phyloP scores from a whole-genome alignment of 169 alveolate genomes.

The Plasmodium vivax region DNA sequence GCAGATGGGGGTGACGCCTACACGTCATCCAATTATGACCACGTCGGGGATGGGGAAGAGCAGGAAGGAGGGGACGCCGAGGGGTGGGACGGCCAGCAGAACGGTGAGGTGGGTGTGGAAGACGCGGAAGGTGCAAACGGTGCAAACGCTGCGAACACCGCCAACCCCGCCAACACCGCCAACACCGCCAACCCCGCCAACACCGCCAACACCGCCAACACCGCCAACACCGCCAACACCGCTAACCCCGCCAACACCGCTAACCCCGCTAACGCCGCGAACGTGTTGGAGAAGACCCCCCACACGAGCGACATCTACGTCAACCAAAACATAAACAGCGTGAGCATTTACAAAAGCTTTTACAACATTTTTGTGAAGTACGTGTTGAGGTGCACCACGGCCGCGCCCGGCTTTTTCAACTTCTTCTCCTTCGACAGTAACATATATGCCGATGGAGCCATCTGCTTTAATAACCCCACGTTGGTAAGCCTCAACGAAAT shows the following conservation, averaged over 20 bases:
- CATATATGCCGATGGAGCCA: conserved; percentile 88
- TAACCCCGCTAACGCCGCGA: not conserved
- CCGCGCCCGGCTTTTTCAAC: conserved; percentile 90
- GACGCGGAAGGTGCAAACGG: not conserved
- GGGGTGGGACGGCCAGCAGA: not conserved
- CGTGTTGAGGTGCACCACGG: conserved; percentile 90
- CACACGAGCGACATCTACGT: conserved; percentile 46
- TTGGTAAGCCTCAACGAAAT: conserved; percentile 88
- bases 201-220: not conserved
- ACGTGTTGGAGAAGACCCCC: not conserved
- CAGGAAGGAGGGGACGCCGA: not conserved
- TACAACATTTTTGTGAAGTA: conserved; percentile 77
- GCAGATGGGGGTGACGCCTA: not conserved
- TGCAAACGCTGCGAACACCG: too few relatives aligned
- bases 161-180: too few relatives aligned
- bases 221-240: too few relatives aligned
- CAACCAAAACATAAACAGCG: conserved; percentile 16
- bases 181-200: not conserved
- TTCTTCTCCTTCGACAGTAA: conserved; percentile 82
- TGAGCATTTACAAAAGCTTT: conserved; percentile 76
- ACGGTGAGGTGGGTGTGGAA: not conserved
- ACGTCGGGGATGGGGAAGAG: not conserved
- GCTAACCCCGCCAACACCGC: not conserved
- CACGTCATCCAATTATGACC: not conserved
- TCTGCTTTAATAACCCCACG: conserved; percentile 89